Conservation (phyloP, 345 rosid species). For the Gossypium bickii region DNA sequence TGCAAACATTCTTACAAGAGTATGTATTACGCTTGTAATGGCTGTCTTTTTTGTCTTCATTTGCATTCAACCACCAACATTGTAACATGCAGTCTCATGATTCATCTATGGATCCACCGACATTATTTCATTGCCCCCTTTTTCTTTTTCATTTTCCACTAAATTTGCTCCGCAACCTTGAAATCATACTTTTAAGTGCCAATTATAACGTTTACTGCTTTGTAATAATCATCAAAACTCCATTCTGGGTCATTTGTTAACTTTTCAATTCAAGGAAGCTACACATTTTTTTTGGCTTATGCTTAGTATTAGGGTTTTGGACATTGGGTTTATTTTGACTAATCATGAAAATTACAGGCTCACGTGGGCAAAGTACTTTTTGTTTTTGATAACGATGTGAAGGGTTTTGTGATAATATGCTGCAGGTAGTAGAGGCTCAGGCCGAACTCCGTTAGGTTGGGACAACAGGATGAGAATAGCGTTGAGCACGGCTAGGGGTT, state of each 20-base stretch:
- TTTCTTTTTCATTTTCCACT: not conserved
- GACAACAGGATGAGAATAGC: slow-evolving; percentile 81
- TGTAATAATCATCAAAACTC: no score
- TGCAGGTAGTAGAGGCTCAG: slow-evolving; percentile 89
- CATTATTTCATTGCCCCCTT: slow-evolving; percentile 3
- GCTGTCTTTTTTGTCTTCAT: not conserved
- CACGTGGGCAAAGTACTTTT: not conserved
- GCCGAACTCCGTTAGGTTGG: slow-evolving; percentile 91
- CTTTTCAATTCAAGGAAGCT: no score
- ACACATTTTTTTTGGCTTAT: not conserved
- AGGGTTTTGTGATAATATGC: not conserved
- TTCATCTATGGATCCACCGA: slow-evolving; percentile 29
- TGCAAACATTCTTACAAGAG: slow-evolving; percentile 35
- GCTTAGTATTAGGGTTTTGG: not conserved
- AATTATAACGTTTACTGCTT: no score
- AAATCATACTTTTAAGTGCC: not conserved
- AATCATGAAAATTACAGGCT: not conserved
- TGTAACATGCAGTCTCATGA: not conserved
- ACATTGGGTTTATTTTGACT: not conserved
- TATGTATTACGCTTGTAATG: slow-evolving; percentile 20
- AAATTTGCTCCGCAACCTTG: not conserved
- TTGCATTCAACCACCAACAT: slow-evolving; percentile 18
- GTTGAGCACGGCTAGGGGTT: slow-evolving; percentile 63
- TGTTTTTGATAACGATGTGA: not conserved
- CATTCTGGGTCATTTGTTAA: no score